Evolutionary conservation across 1,284 basidiomycete species (phyloP).

Genomic region (Ganoderma leucocontextum): DNA sequence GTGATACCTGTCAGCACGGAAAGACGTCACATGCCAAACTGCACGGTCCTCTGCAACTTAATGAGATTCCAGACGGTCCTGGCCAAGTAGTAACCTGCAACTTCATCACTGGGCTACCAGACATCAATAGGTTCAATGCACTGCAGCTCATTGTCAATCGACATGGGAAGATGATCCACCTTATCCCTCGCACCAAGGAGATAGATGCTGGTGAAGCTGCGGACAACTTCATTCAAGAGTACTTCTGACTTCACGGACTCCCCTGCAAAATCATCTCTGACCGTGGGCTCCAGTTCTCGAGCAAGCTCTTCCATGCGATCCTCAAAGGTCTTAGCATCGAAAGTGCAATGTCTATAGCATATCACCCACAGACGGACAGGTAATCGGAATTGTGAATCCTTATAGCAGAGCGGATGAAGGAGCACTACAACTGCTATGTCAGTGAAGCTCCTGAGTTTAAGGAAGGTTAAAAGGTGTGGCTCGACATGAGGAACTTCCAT

Average conservation of each 20-base stretch:
- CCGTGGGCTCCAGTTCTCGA: constrained; percentile 13
- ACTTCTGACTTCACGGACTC: constrained; percentile 33
- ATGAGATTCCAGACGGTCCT: constrained; percentile 15
- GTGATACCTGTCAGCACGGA: constrained; percentile 47
- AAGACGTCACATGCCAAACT: constrained; percentile 36
- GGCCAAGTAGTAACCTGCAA: constrained; percentile 42
- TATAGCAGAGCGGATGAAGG: too few relatives aligned
- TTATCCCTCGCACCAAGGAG: not conserved
- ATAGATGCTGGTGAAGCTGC: constrained; percentile 20
- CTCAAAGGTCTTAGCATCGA: constrained; percentile 18
- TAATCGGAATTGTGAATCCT: too few relatives aligned
- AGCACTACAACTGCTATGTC: too few relatives aligned
- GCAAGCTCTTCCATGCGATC: constrained; percentile 17
- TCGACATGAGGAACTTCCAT: too few relatives aligned
- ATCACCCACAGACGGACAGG: constrained; percentile 21
- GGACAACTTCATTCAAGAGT: constrained; percentile 13
- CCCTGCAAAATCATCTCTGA: constrained; percentile 46
- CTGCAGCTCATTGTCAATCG: too few relatives aligned
- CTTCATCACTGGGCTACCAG: constrained; percentile 48
- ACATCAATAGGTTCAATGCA: constrained; percentile 20
- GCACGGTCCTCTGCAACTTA: constrained; percentile 18
- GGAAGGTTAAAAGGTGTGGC: too few relatives aligned
- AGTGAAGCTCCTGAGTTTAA: too few relatives aligned
- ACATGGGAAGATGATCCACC: too few relatives aligned
- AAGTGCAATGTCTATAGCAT: constrained; percentile 33